Percentiles rank a stretch among this genome's conserved stretches.
Evolutionary conservation across 1,139 yeast genomes (phyloP).

Genomic region (Nakaseomyces uthaithaninus): DNA sequence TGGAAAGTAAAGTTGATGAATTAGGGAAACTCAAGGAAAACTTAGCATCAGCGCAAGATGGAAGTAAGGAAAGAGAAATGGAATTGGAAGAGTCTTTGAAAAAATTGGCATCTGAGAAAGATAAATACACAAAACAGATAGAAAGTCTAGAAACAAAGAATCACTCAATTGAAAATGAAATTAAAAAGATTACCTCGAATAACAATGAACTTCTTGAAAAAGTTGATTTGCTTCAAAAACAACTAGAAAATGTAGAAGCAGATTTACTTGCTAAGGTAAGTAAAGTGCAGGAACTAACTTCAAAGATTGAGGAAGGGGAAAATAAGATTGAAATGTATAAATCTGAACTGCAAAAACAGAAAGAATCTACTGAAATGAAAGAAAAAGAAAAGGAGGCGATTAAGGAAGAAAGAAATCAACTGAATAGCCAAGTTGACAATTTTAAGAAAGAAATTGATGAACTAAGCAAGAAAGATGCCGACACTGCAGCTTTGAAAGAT

Average conservation of each 20-base stretch:
- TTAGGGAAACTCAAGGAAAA: neutral
- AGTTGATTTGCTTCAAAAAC: too few species aligned
- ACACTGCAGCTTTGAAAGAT: neutral
- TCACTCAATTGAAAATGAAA: too few species aligned
- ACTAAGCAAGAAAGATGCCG: neutral
- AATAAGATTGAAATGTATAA: neutral
- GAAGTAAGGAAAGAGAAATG: neutral
- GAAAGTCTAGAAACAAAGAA: neutral
- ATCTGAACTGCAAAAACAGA: neutral
- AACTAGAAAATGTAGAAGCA: slow-evolving; percentile 1
- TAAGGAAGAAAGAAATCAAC: neutral
- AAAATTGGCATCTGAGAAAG: neutral
- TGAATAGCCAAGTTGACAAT: neutral
- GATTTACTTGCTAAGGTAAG: slow-evolving; percentile 7
- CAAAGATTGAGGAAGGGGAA: neutral
- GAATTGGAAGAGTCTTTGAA: neutral
- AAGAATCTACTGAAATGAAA: neutral
- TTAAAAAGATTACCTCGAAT: neutral
- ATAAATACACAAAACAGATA: neutral
- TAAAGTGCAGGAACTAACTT: neutral
- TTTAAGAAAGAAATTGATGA: slow-evolving; percentile 9
- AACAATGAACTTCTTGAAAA: neutral
- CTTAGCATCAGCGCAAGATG: neutral
- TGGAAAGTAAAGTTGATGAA: too few species aligned
- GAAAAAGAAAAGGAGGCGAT: neutral